phyloP scores from a whole-genome alignment of 163 green algal genomes.

The Smithsoniella earleae region DNA sequence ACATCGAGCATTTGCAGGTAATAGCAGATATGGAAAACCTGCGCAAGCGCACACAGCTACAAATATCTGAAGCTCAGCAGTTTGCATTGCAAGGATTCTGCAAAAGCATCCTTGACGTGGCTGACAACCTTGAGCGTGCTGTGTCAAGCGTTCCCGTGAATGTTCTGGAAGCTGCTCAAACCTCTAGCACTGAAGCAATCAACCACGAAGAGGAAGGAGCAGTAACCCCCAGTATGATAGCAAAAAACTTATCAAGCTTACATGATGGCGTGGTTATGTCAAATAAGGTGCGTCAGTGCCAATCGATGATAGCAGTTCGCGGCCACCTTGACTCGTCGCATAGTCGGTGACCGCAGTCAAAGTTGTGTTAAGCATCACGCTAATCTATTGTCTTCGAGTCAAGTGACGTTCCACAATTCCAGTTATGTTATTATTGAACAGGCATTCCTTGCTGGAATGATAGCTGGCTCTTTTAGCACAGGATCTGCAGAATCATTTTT shows the following conservation, averaged over 20 bases:
- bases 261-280: constrained; percentile 78
- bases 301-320: too few species aligned
- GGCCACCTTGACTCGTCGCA: too few species aligned
- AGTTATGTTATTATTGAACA: too few species aligned
- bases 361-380: too few species aligned
- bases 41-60: constrained; percentile 57
- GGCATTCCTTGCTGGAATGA: too few species aligned
- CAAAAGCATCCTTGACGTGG: constrained; percentile 84
- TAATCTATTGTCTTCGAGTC: too few species aligned
- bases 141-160: constrained; percentile 49
- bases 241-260: constrained; percentile 39
- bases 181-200: too few species aligned
- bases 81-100: constrained; percentile 89
- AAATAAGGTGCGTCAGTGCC: constrained; percentile 57
- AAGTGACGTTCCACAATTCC: too few species aligned
- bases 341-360: too few species aligned
- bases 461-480: too few species aligned
- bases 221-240: constrained; percentile 24
- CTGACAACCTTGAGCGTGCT: constrained; percentile 87
- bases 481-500: too few species aligned
- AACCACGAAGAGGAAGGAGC: constrained; percentile 33
- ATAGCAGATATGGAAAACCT: constrained; percentile 95
- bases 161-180: constrained; percentile 43
- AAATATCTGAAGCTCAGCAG: constrained; percentile 66
- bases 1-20: background rate